Base-by-base conservation (phyloP, 2,329 filamentous ascomycete genomes). In the Trichocomaceae sp. region DNA sequence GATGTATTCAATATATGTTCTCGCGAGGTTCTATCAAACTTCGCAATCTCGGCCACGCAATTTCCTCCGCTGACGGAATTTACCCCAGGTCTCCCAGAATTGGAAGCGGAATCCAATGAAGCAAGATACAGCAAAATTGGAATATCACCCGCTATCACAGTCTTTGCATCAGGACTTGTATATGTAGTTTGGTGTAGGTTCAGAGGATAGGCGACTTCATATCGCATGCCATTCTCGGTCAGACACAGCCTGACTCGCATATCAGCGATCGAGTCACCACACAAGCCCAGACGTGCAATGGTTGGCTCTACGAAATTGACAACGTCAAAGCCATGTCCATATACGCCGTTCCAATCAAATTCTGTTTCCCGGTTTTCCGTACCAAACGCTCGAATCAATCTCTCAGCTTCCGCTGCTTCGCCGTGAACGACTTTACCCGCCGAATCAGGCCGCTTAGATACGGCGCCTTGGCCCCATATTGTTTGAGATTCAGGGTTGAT, bases 401-500 rank as follows among this genome's bases (percentile, higher is more conserved):
- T 64, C 58, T 75, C 72, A 0, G 85, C 84, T 64, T 88, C 82
- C 3, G 76, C 71, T 1, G 79, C 78, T 60, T 88, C 81, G 0
- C 86, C 88, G 59, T 89, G 89, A 54, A 90, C 70, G 10, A 95
- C 84, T 0, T 75, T 63, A 0, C 75, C 73, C 0, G 90, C 90
- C 0, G 76, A 72, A 0, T 77, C 76, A 22, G 77, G 77, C 0
- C 75, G 77, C 72, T 96, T 95, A 6, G 75, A 76, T 0, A 80
- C 83, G 0, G 91, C 92, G 2, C 93, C 93, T 70, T 96, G 91
- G 13, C 93, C 93, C 92, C 91, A 97, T 53, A 99, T 95, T 2
- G 73, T 73, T 29, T 76, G 76, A 39, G 81, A 77, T n/a, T 82
- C 76, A 3, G 77, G 74, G 62, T 86, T 78, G 45, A 96, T 72